Base-by-base conservation (phyloP, 2,329 filamentous ascomycete genomes). In the Zymoseptoria passerinii region DNA sequence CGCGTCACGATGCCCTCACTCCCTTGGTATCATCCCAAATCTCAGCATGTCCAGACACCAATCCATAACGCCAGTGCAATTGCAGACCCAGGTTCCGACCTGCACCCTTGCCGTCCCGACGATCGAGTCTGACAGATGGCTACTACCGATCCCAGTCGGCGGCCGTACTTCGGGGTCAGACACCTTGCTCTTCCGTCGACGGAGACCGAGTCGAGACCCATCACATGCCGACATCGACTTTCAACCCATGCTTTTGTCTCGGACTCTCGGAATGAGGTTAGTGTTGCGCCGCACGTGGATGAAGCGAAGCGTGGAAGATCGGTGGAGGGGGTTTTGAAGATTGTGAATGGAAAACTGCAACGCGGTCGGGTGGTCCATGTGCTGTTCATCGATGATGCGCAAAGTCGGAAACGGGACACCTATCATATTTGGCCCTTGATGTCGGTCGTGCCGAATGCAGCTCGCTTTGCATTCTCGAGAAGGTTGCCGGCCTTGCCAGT, bases 401-500 rank as follows among this genome's bases (percentile, higher is more conserved):
- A 44, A 40, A 35, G 29, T 27, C 48, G 50, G n/a, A 52, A 40
- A 52, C 28, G 52, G 44, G 18, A 28, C 8, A 16, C 23, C 35
- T 35, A 53, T 62, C 78, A 94, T 71, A 96, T 95, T 77, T 97
- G 92, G 70, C 92, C 92, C 78, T 97, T 96, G 79, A 97, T 95
- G 77, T 97, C 92, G 79, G 97, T 88, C 72, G 86, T 87, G 70
- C 84, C 83, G 75, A 96, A 95, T 53, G 92, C 92, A 62, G 81
- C 80, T 48, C 79, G 75, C 72, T 86, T 88, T 59, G 89, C 84
- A 55, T 77, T 73, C 71, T 96, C 90, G 74, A 97, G 96, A 19
- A 87, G 76, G 49, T 74, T 71, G 54, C 82, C 83, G 53, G 87
- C 89, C 76, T 92, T 92, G 68, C 83, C 84, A 50, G 87, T 86